Conservation (phyloP, 129 eudicot genomes). For the Tagetes erecta region DNA sequence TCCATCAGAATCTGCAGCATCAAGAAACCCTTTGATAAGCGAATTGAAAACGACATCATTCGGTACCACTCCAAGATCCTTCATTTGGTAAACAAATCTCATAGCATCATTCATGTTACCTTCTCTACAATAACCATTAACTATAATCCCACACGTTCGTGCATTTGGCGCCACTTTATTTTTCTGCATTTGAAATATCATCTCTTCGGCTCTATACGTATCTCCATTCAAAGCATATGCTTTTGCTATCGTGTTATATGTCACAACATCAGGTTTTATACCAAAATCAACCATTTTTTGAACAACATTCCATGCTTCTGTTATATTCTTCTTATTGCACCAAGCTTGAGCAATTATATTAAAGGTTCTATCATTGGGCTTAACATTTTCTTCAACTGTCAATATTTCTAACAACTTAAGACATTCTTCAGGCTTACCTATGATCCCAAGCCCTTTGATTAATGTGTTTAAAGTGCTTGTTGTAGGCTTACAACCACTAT, state of each 20-base stretch:
- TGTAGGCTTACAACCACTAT: slow-evolving; percentile 78
- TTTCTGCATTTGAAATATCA: slow-evolving; percentile 63
- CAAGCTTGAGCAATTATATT: slow-evolving; percentile 78
- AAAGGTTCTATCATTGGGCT: slow-evolving; percentile 85
- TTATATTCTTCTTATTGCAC: slow-evolving; percentile 65
- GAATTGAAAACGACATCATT: slow-evolving; percentile 71
- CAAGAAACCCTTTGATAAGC: slow-evolving; percentile 15
- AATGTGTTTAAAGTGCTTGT: slow-evolving; percentile 84
- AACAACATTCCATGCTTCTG: slow-evolving; percentile 81
- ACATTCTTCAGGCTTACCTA: slow-evolving; percentile 88
- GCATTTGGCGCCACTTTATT: slow-evolving; percentile 65
- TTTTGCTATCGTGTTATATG: slow-evolving; percentile 83
- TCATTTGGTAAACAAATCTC: slow-evolving; percentile 77
- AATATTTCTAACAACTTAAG: slow-evolving; percentile 61
- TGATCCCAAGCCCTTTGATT: slow-evolving; percentile 77
- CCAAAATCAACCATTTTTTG: slow-evolving; percentile 69
- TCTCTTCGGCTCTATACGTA: slow-evolving; percentile 68
- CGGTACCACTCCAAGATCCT: slow-evolving; percentile 67
- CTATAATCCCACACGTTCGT: slow-evolving; percentile 84
- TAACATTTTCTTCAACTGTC: slow-evolving; percentile 57
- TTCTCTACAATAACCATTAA: slow-evolving; percentile 82
- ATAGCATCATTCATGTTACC: slow-evolving; percentile 82
- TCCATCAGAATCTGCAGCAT: slow-evolving; percentile 14
- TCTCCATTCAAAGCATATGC: slow-evolving; percentile 81
- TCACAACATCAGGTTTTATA: slow-evolving; percentile 79